Conservation (phyloP, 768 basidiomycete genomes). For the Trametes meyenii region DNA sequence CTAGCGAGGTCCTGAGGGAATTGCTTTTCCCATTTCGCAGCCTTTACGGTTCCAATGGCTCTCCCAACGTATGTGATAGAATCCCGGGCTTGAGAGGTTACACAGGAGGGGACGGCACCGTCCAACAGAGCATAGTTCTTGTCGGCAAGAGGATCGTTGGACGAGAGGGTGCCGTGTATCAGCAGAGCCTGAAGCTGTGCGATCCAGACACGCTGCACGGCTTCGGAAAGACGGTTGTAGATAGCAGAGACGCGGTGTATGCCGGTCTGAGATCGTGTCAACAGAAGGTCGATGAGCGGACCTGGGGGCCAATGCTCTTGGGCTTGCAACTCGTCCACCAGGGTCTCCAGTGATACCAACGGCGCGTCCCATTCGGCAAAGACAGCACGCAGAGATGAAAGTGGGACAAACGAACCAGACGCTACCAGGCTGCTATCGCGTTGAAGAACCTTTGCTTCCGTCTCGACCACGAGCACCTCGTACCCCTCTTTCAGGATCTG, state of each 20-base stretch:
- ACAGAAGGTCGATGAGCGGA: constrained; percentile 76
- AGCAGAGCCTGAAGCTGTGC: constrained; percentile 82
- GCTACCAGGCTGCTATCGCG: constrained; percentile 79
- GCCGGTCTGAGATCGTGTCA: constrained; percentile 74
- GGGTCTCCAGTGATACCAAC: constrained; percentile 65
- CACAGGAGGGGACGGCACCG: constrained; percentile 73
- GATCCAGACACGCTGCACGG: constrained; percentile 83
- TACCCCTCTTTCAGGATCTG: constrained; percentile 81
- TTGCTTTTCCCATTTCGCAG: constrained; percentile 77
- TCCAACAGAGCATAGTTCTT: constrained; percentile 60
- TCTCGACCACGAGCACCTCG: constrained; percentile 75
- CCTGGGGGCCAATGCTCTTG: constrained; percentile 69
- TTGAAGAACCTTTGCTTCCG: constrained; percentile 76
- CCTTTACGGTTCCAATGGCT: constrained; percentile 81
- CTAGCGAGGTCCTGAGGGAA: constrained; percentile 68
- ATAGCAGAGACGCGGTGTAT: constrained; percentile 76
- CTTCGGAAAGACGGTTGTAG: constrained; percentile 65
- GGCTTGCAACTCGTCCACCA: constrained; percentile 65
- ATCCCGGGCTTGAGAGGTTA: constrained; percentile 71
- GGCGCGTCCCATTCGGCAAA: constrained; percentile 92
- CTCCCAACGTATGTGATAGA: constrained; percentile 88
- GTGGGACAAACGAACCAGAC: constrained; percentile 81
- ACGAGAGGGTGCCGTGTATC: constrained; percentile 71
- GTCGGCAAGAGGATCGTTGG: constrained; percentile 66
- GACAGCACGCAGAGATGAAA: constrained; percentile 79